Evolutionary conservation across 179 eudicot species (phyloP), one percentile per base, ranked within the genome.

Genomic region (Spinacia oleracea): DNA sequence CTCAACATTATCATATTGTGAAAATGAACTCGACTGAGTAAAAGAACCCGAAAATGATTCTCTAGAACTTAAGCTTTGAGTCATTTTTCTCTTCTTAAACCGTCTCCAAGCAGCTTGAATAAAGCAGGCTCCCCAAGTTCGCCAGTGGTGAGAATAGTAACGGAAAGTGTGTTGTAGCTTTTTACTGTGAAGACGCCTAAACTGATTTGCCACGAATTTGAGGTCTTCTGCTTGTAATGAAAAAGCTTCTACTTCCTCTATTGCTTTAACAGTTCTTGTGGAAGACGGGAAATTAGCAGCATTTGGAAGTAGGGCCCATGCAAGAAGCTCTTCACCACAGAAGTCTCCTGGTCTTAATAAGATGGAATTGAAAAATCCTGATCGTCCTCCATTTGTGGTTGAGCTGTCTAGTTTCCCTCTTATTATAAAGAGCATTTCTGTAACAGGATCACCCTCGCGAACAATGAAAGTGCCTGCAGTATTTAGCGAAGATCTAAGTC

Each of bases 321-420:
- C 90, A 15, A 91, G 96, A n/a, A 92, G 86, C 73, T 92, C 97
- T 79, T 92, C 97, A 0, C 97, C 97, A 69, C 97, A 92, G 70
- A 91, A 92, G 79, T 91, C 97, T 0, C 97, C 96, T 5, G 93
- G 92, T 56, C 88, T 85, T 21, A 92, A 43, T 46, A 85, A 86
- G 29, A 86, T 89, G 15, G 91, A 86, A 68, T 92, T 91, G 90
- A 91, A 92, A 80, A 91, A 92, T 21, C 96, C 97, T 0, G 92
- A 81, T 25, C 95, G 89, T 11, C 97, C 97, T 38, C 97, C 97
- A 56, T 91, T 84, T 31, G 97, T 92, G 38, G 97, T 92, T 1
- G 90, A 88, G 82, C 95, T 91, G 70, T 92, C 93, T 3, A 92
- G 86, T 25, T 81, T 84, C 20, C 97, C 97, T 78, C 96, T 75